Evolutionary conservation across 441 rosid species (phyloP), one percentile per base, ranked within the genome.

Genomic region (Pelargonium cotyledonis): DNA sequence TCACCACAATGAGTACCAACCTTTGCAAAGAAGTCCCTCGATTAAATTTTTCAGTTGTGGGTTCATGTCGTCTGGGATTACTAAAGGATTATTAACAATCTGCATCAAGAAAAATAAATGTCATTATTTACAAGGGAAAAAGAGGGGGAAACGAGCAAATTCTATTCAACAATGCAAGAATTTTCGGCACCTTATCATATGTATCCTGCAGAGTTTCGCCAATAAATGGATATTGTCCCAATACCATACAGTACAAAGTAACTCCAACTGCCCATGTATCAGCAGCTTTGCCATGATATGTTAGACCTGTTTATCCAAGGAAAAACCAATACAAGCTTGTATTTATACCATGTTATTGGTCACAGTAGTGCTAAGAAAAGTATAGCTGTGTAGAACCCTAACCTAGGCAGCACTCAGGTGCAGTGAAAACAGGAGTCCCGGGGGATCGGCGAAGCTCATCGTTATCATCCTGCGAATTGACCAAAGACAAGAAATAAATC

Each of bases 201-300:
- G 94, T 89, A 77, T 94, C 96, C 73, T 91, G 96, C 70, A 91
- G 83, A 23, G 97, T 88, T 68, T 94, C 97, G 55, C 96, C 96
- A 8, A 90, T 91, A 81, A 89, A 94, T 38, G 99, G 97, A 78
- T 91, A 91, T 57, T 82, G 78, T 68, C 96, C 97, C 29, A 84
- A 71, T 68, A 91, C 76, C 97, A 94, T 88, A 76, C 83, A 83
- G 82, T 94, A 91, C 83, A 94, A 80, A 70, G 96, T 88, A 70
- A 94, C 90, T 73, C 97, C 99, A 55, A 91, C 84, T 4, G 96
- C 99, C 99, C 99, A 94, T 49, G 94, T 89, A 80, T 94, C 99
- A 10, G 99, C 96, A 67, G 83, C 89, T 86, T 76, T 87, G 70
- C 99, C 97, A 65, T 74, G 86, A 71, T 94, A 94, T 14, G 92